Evolutionary conservation across 495 filamentous ascomycete species (phyloP).

Genomic region (Aspergillus olivimuriae): DNA sequence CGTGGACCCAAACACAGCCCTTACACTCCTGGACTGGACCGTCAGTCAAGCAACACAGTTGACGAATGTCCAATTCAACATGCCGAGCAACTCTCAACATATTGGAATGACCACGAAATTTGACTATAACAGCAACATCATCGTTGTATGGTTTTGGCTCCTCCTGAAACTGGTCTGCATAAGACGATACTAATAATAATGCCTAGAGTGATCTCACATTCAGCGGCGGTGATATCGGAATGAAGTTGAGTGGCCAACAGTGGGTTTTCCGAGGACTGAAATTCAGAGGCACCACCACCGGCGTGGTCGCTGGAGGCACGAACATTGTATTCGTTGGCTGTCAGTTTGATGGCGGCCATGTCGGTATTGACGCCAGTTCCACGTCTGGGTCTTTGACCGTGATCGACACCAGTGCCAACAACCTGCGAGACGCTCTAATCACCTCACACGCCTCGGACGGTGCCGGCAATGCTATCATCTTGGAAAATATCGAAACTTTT

Average conservation of each 20-base stretch:
- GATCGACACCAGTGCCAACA: conserved; percentile 30
- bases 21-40: conserved; percentile 52
- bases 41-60: conserved; percentile 64
- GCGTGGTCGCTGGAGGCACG: conserved; percentile 39
- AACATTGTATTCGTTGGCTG: conserved; percentile 27
- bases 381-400: conserved; percentile 45
- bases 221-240: conserved; percentile 55
- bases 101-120: conserved; percentile 63
- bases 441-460: conserved; percentile 8
- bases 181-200: too few relatives aligned
- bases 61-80: conserved; percentile 66
- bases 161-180: too few relatives aligned
- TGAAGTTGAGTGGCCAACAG: conserved; percentile 62
- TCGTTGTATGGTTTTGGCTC: conserved; percentile 21
- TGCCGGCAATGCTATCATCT: conserved; percentile 22
- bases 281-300: conserved; percentile 48
- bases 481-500: conserved; percentile 20
- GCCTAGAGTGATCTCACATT: conserved; percentile 49
- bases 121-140: conserved; percentile 44
- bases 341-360: conserved; percentile 16
- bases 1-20: conserved; percentile 13
- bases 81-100: conserved; percentile 50
- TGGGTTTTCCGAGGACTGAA: conserved; percentile 62
- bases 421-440: conserved; percentile 39
- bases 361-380: conserved; percentile 24